Evolutionary conservation across 2,329 filamentous ascomycete species (phyloP).

Genomic region (Onygenales sp.): DNA sequence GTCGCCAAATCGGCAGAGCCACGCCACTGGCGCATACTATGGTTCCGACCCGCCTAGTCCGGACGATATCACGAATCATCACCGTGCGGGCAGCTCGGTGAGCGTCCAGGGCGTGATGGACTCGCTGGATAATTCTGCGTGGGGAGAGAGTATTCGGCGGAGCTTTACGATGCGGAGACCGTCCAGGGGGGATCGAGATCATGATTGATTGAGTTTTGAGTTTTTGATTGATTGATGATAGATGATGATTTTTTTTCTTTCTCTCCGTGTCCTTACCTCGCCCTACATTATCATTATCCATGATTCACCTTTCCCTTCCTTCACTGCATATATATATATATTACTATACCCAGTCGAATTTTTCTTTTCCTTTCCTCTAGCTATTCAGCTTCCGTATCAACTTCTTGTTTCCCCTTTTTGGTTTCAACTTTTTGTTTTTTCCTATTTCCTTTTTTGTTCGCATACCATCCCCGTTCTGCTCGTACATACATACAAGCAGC

Average conservation of each 20-base stretch:
- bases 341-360: neutral
- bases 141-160: constrained; percentile 84
- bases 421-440: neutral
- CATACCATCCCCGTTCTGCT: neutral
- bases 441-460: neutral
- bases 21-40: neutral
- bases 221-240: too few species aligned
- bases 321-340: neutral
- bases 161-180: constrained; percentile 64
- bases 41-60: constrained; percentile 4
- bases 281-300: neutral
- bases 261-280: neutral
- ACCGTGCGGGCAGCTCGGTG: constrained; percentile 58
- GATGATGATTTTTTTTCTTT: neutral
- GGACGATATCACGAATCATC: constrained; percentile 28
- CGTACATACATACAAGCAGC: neutral
- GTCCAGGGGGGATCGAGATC: constrained; percentile 3
- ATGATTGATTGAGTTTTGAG: too few species aligned
- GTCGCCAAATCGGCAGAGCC: constrained; percentile 19
- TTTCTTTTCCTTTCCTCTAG: too few species aligned
- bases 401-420: neutral
- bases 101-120: constrained; percentile 70
- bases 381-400: too few species aligned
- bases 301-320: neutral
- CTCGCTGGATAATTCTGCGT: constrained; percentile 79